Percentiles rank a stretch among this genome's conserved stretches.
These are phyloP conservation scores for Carpinus fangiana DNA, from an alignment of 306 rosid species.

Conservation along the genomic window DNA sequence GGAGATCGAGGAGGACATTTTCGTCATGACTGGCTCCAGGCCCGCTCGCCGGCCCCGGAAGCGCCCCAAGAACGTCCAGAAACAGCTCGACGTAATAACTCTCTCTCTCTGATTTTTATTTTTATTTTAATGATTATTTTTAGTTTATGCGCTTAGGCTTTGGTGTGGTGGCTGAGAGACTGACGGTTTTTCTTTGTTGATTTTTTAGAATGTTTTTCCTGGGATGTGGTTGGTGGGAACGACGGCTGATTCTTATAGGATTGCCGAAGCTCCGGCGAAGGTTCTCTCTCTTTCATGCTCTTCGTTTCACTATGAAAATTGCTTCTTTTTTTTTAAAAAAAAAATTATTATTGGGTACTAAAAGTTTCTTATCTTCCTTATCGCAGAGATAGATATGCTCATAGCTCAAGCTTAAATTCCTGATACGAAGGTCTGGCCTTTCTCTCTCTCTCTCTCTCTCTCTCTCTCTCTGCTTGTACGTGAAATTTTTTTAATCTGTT, in stretches of 20 bases:
- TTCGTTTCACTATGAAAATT: background rate
- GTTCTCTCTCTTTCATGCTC: constrained; percentile 27
- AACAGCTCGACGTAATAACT: constrained; percentile 74
- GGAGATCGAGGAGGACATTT: constrained; percentile 93
- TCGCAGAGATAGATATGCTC: constrained; percentile 40
- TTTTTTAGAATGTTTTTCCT: constrained; percentile 70
- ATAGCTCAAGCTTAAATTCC: constrained; percentile 6
- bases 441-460: background rate
- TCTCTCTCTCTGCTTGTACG: background rate
- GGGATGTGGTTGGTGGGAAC: constrained; percentile 90
- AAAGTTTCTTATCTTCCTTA: constrained; percentile 5
- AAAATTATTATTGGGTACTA: background rate
- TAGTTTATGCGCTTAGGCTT: background rate
- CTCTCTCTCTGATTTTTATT: background rate
- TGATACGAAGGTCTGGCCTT: background rate
- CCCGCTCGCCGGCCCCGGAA: constrained; percentile 85
- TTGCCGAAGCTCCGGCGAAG: constrained; percentile 68
- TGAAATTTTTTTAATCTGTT: background rate
- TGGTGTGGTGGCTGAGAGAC: constrained; percentile 7
- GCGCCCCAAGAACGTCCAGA: constrained; percentile 86
- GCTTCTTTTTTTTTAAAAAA: background rate
- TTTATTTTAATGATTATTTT: background rate
- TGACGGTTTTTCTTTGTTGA: background rate
- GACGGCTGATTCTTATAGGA: constrained; percentile 65
- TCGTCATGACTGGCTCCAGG: constrained; percentile 86